phyloP scores from a whole-genome alignment of 768 basidiomycete species.

The Panaeolus papilionaceus region DNA sequence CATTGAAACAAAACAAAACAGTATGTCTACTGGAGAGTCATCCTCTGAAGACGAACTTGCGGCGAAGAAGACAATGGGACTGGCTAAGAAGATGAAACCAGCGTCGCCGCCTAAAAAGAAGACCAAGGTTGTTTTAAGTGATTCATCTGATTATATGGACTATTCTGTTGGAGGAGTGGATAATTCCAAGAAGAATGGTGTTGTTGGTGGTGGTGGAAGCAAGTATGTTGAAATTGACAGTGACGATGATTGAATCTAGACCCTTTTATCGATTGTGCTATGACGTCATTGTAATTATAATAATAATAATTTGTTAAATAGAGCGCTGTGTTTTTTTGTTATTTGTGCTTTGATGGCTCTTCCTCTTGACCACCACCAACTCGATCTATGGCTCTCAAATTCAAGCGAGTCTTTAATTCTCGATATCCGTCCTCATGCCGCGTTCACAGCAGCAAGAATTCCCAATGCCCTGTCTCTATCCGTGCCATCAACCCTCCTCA shows the following conservation, averaged over 20 bases:
- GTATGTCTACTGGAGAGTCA: neutral
- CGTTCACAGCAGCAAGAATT: conserved; percentile 70
- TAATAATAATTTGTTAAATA: conserved; percentile 13
- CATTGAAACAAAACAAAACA: neutral
- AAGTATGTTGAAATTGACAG: conserved; percentile 54
- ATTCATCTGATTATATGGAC: conserved; percentile 30
- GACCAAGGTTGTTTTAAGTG: conserved; percentile 44
- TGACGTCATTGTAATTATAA: conserved; percentile 30
- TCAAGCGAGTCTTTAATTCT: conserved; percentile 63
- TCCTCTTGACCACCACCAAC: conserved; percentile 28
- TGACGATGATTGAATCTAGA: conserved; percentile 26
- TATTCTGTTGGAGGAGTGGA: neutral
- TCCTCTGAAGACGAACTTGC: conserved; percentile 23
- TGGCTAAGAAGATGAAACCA: conserved; percentile 66
- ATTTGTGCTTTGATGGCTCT: conserved; percentile 12
- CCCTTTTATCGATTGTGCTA: conserved; percentile 20
- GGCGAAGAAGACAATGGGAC: conserved; percentile 36
- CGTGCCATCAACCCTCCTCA: conserved; percentile 93
- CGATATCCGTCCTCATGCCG: conserved; percentile 88
- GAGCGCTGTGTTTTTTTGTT: neutral
- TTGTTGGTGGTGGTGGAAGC: neutral
- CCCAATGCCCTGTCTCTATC: conserved; percentile 80
- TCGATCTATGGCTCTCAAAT: conserved; percentile 40
- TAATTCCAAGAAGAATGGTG: neutral
- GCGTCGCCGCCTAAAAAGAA: conserved; percentile 60